Evolutionary conservation across 2,329 filamentous ascomycete genomes (phyloP).

Genomic region (Hypoxylon sp.): DNA sequence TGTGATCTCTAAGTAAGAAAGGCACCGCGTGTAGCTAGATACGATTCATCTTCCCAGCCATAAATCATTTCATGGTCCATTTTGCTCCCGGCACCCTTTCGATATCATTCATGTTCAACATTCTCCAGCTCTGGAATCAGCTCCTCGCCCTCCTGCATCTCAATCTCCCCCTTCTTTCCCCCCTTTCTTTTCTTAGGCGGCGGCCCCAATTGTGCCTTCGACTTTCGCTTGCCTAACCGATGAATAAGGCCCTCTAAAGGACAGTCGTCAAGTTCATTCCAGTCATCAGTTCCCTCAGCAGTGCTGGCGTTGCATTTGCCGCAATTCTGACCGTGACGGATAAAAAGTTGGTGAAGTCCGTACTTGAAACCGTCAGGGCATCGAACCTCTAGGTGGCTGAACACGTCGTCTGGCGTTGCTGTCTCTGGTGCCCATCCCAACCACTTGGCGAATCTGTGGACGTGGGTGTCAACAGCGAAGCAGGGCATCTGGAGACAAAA

Average conservation of each 20-base stretch:
- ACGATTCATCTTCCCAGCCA: neutral
- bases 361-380: constrained; percentile 70
- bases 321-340: constrained; percentile 67
- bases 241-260: constrained; percentile 61
- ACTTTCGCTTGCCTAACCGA: constrained; percentile 53
- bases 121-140: neutral
- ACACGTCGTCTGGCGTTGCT: constrained; percentile 63
- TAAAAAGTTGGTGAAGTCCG: constrained; percentile 68
- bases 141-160: constrained; percentile 15
- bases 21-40: neutral
- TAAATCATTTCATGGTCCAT: neutral
- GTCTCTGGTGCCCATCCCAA: constrained; percentile 69
- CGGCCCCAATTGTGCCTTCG: constrained; percentile 41
- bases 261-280: constrained; percentile 66
- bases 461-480: constrained; percentile 72
- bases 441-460: constrained; percentile 66
- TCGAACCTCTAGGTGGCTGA: constrained; percentile 67
- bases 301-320: constrained; percentile 66
- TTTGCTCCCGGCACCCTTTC: neutral
- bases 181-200: constrained; percentile 30
- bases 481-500: constrained; percentile 68
- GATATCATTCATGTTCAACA: neutral
- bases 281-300: constrained; percentile 70
- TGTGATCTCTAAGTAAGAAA: neutral
- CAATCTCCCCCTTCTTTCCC: constrained; percentile 23